These are phyloP conservation scores for Leccinum subtestaceum DNA, from an alignment of 768 basidiomycete species.

Conservation along the genomic window DNA sequence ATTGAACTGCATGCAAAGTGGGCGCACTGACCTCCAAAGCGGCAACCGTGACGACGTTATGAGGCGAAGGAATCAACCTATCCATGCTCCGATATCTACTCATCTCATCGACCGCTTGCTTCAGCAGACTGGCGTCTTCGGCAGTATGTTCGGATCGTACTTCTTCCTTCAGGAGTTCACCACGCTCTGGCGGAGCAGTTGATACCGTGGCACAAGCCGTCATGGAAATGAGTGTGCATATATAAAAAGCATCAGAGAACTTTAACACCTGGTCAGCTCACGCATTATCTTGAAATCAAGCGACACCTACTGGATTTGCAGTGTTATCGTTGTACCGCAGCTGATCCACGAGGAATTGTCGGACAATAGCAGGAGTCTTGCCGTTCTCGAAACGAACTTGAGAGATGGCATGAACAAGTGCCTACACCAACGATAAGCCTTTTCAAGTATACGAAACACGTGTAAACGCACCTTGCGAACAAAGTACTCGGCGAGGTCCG, in stretches of 20 bases:
- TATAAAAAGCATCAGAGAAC: constrained; percentile 91
- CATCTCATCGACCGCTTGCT: constrained; percentile 75
- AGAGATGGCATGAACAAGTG: constrained; percentile 78
- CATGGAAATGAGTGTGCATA: constrained; percentile 80
- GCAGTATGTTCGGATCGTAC: constrained; percentile 60
- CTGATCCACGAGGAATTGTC: constrained; percentile 87
- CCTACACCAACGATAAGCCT: constrained; percentile 40
- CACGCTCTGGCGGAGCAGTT: constrained; percentile 72
- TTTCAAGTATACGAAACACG: neutral
- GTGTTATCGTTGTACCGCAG: constrained; percentile 96
- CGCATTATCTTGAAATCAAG: neutral
- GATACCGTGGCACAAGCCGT: constrained; percentile 79
- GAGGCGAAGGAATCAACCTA: constrained; percentile 87
- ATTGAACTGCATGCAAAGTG: neutral
- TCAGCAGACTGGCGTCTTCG: constrained; percentile 68
- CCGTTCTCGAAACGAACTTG: constrained; percentile 84
- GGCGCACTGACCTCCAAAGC: constrained; percentile 73
- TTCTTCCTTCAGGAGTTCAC: constrained; percentile 71
- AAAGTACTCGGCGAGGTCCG: constrained; percentile 89
- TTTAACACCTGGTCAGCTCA: constrained; percentile 30
- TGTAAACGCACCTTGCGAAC: constrained; percentile 72
- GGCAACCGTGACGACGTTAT: constrained; percentile 91
- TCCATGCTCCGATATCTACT: constrained; percentile 95
- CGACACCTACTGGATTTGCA: constrained; percentile 67
- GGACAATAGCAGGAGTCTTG: constrained; percentile 80